A percentile compares a stretch with the other conserved stretches of the same genome.
Conservation (phyloP, 73 alveolate genomes). For the Paraurostyla sp. region DNA sequence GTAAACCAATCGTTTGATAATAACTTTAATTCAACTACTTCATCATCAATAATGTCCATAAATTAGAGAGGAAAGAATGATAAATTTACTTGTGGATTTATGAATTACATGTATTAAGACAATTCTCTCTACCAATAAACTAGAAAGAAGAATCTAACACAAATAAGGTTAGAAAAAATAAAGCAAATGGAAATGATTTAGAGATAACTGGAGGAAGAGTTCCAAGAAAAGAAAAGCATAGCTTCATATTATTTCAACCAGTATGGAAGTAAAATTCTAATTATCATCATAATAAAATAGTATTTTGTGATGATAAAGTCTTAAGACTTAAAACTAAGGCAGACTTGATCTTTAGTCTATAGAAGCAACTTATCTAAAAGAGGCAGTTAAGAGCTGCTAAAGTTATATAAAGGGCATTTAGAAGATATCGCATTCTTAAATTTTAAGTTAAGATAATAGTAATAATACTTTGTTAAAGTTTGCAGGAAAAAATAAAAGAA, state of each 20-base stretch:
- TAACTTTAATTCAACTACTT: background rate
- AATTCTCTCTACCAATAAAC: background rate
- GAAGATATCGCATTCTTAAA: background rate
- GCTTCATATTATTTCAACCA: background rate
- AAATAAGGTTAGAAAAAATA: background rate
- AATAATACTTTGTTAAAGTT: background rate
- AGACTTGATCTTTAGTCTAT: background rate
- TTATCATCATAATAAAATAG: background rate
- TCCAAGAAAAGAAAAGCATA: background rate
- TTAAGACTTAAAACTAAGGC: background rate
- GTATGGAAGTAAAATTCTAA: background rate
- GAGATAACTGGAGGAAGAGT: background rate
- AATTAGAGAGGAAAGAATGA: constrained; percentile 4
- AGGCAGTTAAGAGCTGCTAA: background rate
- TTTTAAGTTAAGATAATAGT: background rate
- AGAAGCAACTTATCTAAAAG: background rate
- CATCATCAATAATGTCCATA: background rate
- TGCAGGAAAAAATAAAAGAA: background rate
- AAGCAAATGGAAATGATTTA: background rate
- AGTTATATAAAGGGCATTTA: background rate
- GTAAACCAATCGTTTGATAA: too few species aligned
- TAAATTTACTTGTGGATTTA: constrained; percentile 13
- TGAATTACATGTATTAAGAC: background rate
- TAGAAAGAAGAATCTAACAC: background rate
- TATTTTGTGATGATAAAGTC: background rate